phyloP scores from a whole-genome alignment of 768 basidiomycete species.

The Trametes maxima region DNA sequence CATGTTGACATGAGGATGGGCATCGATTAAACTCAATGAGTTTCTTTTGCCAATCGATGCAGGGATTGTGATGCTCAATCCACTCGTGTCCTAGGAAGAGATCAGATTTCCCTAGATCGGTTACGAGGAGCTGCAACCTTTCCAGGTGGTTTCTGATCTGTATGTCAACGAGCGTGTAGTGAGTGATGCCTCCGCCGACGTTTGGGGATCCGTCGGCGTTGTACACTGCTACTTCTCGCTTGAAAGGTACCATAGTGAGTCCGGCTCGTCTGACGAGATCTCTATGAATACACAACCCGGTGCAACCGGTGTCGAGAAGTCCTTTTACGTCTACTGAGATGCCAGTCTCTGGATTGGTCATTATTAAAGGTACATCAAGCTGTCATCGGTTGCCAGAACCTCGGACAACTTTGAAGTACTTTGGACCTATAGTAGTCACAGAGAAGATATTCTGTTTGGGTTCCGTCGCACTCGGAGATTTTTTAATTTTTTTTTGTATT shows the following conservation, averaged over 20 bases:
- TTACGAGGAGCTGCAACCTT: conserved; percentile 8
- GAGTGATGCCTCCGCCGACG: conserved; percentile 11
- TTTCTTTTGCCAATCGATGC: conserved; percentile 22
- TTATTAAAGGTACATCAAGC: conserved; percentile 17
- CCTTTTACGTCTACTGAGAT: conserved; percentile 5
- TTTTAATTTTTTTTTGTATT: conserved; percentile 1
- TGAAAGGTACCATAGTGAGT: not conserved
- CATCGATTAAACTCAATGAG: conserved; percentile 11
- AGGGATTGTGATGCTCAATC: conserved; percentile 25
- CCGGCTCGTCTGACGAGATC: conserved; percentile 10
- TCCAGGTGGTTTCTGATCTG: conserved; percentile 17
- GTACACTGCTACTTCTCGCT: conserved; percentile 11
- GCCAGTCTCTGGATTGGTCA: conserved; percentile 2
- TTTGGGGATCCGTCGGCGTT: conserved; percentile 22
- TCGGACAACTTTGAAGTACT: conserved; percentile 6
- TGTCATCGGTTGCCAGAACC: conserved; percentile 10
- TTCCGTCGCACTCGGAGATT: conserved; percentile 1
- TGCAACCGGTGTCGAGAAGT: conserved; percentile 29
- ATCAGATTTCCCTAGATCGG: conserved; percentile 12
- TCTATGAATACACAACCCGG: conserved; percentile 26
- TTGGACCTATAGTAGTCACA: not conserved
- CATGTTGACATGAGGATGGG: conserved; percentile 1
- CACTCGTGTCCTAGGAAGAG: conserved; percentile 24
- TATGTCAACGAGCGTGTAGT: not conserved
- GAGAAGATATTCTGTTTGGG: not conserved